A percentile compares a stretch with the other conserved stretches of the same genome.
Conservation (phyloP, 257 asterid species). For the Thymus quinquecostatus region DNA sequence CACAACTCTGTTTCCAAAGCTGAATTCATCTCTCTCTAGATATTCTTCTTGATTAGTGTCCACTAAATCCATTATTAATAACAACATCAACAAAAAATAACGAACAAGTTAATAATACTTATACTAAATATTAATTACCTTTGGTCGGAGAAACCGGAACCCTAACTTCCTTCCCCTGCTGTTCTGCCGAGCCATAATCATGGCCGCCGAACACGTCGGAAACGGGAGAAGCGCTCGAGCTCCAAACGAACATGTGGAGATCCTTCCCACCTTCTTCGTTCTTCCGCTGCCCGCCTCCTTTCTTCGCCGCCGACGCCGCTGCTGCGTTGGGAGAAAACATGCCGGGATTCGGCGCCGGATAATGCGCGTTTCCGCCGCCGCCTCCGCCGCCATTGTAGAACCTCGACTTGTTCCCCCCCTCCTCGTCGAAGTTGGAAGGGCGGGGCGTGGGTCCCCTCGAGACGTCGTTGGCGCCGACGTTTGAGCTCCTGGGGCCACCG, state of each 20-base stretch:
- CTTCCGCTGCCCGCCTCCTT: conserved; percentile 49
- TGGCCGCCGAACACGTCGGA: conserved; percentile 89
- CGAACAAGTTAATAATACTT: too few relatives aligned
- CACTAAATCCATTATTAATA: too few relatives aligned
- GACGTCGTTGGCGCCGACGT: conserved; percentile 70
- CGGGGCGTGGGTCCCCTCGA: conserved; percentile 80
- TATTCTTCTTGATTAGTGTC: conserved; percentile 45
- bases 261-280: conserved; percentile 66
- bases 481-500: conserved; percentile 62
- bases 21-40: conserved; percentile 64
- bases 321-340: conserved; percentile 71
- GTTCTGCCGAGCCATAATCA: conserved; percentile 60
- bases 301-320: conserved; percentile 46
- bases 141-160: conserved; percentile 66
- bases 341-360: conserved; percentile 81
- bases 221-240: conserved; percentile 90
- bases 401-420: conserved; percentile 50
- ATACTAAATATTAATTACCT: conserved; percentile 37
- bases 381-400: conserved; percentile 26
- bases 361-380: conserved; percentile 31
- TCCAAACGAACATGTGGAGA: conserved; percentile 95
- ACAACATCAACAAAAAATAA: too few relatives aligned
- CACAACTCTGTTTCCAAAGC: conserved; percentile 65
- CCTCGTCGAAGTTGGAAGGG: conserved; percentile 83
- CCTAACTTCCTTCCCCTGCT: conserved; percentile 62